These are phyloP conservation scores for Sphaerulina populicola DNA, from an alignment of 2,329 filamentous ascomycete species.

Conservation along the genomic window DNA sequence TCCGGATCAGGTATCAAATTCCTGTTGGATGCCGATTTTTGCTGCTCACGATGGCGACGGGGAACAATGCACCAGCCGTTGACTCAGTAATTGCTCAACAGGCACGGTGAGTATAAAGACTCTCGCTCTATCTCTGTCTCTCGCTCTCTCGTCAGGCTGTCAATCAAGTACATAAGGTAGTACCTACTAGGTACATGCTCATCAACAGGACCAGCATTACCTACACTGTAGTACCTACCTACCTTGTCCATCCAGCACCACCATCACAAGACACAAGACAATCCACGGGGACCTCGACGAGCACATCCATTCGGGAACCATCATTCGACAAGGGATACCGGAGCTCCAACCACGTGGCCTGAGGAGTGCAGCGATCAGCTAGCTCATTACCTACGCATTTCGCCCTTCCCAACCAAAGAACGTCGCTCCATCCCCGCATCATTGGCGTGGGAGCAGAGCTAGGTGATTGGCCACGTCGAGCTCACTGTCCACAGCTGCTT, in stretches of 20 bases:
- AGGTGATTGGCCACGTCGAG: slow-evolving; percentile 3
- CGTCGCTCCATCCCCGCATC: slow-evolving; percentile 2
- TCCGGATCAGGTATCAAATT: slow-evolving; percentile 6
- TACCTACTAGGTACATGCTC: no score
- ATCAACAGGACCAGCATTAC: no score
- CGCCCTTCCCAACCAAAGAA: slow-evolving; percentile 1
- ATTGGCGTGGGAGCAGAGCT: slow-evolving; percentile 2
- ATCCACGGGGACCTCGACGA: no score
- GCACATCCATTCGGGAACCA: no score
- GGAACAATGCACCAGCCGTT: neutral
- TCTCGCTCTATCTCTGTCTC: no score
- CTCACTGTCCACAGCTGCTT: slow-evolving; percentile 1
- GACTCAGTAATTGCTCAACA: slow-evolving; percentile 1
- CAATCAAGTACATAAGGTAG: no score
- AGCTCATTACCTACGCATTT: slow-evolving; percentile 5
- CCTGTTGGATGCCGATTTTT: neutral
- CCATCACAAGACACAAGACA: no score
- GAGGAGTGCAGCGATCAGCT: neutral
- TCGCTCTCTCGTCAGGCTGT: no score
- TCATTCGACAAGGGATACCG: no score
- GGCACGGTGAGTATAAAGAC: slow-evolving; percentile 4
- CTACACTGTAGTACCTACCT: no score
- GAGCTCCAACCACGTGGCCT: neutral
- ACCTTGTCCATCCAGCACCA: no score
- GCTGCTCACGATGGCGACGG: slow-evolving; percentile 3